Evolutionary conservation across 192 early-diverging fungal genomes (phyloP).

Genomic region (Backusella tarrabulga): DNA sequence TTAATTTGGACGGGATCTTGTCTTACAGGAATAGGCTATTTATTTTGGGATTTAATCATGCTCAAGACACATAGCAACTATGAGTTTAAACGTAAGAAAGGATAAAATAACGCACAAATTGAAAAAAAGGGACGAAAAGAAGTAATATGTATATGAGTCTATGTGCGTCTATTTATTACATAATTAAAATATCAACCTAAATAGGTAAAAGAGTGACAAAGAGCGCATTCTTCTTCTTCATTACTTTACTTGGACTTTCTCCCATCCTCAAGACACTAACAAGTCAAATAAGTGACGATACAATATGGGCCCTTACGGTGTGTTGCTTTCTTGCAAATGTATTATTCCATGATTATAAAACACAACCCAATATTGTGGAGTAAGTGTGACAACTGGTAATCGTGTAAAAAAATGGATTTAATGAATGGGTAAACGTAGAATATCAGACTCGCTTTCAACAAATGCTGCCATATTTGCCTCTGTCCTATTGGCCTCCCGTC

Average conservation of each 20-base stretch:
- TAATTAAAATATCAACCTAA: conserved; percentile 1
- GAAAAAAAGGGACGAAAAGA: neutral
- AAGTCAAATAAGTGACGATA: conserved; percentile 83
- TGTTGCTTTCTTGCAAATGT: conserved; percentile 84
- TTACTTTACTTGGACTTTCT: conserved; percentile 78
- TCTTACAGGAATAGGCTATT: conserved; percentile 62
- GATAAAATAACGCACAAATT: neutral
- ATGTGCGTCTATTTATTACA: neutral
- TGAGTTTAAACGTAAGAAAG: conserved; percentile 39
- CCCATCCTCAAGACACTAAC: conserved; percentile 93
- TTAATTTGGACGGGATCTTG: conserved; percentile 59
- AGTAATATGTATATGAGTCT: neutral
- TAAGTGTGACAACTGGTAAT: conserved; percentile 37
- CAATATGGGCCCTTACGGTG: conserved; percentile 90
- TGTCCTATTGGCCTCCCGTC: conserved; percentile 85
- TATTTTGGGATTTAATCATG: conserved; percentile 67
- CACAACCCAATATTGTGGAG: conserved; percentile 48
- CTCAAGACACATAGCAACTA: conserved; percentile 42
- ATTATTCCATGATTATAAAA: conserved; percentile 87
- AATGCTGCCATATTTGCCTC: conserved; percentile 96
- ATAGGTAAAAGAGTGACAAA: conserved; percentile 53
- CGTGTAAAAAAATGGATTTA: conserved; percentile 38
- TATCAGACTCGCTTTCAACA: conserved; percentile 93
- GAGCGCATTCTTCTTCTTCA: conserved; percentile 70
- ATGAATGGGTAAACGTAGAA: conserved; percentile 42